phyloP scores from a whole-genome alignment of 148 eudicot genomes.

The Camellia japonica region DNA sequence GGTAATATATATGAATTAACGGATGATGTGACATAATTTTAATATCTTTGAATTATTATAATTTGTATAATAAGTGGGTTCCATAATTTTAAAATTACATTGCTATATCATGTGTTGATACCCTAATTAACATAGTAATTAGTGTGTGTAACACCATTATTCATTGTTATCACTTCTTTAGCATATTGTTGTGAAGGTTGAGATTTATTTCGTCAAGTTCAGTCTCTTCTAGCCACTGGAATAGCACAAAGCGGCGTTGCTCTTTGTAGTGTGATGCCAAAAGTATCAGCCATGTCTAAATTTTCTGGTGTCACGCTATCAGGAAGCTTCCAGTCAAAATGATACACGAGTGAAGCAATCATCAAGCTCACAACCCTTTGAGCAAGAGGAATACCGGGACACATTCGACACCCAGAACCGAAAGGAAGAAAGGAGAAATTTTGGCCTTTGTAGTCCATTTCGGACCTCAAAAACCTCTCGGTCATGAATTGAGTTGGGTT shows the following conservation, averaged over 20 bases:
- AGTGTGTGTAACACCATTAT: too few relatives aligned
- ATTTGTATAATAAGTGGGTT: too few relatives aligned
- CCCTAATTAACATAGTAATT: too few relatives aligned
- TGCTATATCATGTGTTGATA: too few relatives aligned
- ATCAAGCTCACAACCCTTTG: slow-evolving; percentile 10
- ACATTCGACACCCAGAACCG: background rate
- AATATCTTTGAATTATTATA: too few relatives aligned
- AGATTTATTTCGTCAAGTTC: too few relatives aligned
- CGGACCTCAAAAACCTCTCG: slow-evolving; percentile 1
- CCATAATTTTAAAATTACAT: too few relatives aligned
- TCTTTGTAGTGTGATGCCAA: background rate
- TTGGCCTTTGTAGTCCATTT: slow-evolving; percentile 3
- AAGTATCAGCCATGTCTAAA: slow-evolving; percentile 3
- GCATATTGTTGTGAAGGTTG: too few relatives aligned
- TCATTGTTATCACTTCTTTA: too few relatives aligned
- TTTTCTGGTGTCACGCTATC: slow-evolving; percentile 3
- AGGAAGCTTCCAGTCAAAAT: slow-evolving; percentile 16
- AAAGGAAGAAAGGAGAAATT: slow-evolving; percentile 12
- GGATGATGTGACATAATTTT: too few relatives aligned
- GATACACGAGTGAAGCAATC: slow-evolving; percentile 6
- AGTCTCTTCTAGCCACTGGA: background rate
- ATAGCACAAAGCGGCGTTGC: slow-evolving; percentile 14
- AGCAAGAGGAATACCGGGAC: background rate
- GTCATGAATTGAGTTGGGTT: slow-evolving; percentile 1
- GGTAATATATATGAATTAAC: too few relatives aligned